Percentiles rank a stretch among this genome's conserved stretches.
phyloP scores from a whole-genome alignment of 768 basidiomycete species.

The Phylloporus arenicola region DNA sequence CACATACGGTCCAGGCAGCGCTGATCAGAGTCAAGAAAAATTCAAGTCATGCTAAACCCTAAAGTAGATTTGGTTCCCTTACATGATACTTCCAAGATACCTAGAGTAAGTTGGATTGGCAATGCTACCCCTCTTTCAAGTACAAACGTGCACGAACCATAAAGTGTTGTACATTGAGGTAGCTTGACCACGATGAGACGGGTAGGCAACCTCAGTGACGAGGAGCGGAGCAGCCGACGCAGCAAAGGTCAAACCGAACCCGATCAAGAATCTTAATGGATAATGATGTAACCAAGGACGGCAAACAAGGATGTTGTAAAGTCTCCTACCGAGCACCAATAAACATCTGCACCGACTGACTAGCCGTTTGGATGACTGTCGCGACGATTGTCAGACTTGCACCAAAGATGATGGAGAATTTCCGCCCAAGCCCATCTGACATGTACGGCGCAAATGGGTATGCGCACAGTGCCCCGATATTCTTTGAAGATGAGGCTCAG shows the following conservation, averaged over 20 bases:
- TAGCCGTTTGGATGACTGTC: constrained; percentile 35
- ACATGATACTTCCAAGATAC: constrained; percentile 34
- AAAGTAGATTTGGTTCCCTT: constrained; percentile 2
- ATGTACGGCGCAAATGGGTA: constrained; percentile 38
- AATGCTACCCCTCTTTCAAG: neutral
- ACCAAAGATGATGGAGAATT: constrained; percentile 33
- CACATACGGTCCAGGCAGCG: constrained; percentile 57
- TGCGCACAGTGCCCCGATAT: constrained; percentile 35
- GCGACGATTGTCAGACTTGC: constrained; percentile 37
- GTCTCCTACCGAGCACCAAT: constrained; percentile 35
- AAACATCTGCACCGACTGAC: constrained; percentile 39
- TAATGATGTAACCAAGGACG: neutral
- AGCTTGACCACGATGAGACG: constrained; percentile 40
- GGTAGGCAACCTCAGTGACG: constrained; percentile 48
- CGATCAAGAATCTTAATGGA: constrained; percentile 30
- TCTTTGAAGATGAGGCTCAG: constrained; percentile 24
- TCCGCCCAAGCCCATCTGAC: constrained; percentile 38
- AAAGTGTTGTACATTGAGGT: constrained; percentile 43
- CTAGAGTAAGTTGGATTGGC: constrained; percentile 4
- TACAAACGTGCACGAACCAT: constrained; percentile 29
- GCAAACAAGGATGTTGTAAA: neutral
- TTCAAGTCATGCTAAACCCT: too few relatives aligned
- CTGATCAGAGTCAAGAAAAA: constrained; percentile 17
- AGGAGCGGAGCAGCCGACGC: constrained; percentile 43
- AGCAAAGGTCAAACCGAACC: constrained; percentile 41